Evolutionary conservation across 768 basidiomycete genomes (phyloP).

Genomic region (Asterophora lycoperdoides): DNA sequence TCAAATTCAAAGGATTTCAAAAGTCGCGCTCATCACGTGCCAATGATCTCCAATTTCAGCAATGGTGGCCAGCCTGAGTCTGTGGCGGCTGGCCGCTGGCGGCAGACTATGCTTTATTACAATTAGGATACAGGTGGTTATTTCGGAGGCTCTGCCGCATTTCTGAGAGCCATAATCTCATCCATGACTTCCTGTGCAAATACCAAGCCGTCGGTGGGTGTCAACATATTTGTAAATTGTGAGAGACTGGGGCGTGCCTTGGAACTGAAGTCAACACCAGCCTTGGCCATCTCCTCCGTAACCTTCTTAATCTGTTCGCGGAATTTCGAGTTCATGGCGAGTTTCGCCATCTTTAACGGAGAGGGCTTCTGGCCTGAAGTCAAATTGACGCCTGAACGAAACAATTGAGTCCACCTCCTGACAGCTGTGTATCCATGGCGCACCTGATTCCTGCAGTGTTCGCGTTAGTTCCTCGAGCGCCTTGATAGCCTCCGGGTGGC

Average conservation of each 20-base stretch:
- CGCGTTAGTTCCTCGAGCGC: slow-evolving; percentile 43
- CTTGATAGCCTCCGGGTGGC: slow-evolving; percentile 45
- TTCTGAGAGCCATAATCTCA: slow-evolving; percentile 32
- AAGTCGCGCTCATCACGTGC: neutral
- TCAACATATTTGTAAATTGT: neutral
- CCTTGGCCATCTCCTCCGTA: slow-evolving; percentile 48
- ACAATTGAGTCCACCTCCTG: slow-evolving; percentile 2
- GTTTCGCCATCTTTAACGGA: slow-evolving; percentile 48
- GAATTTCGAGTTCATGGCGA: slow-evolving; percentile 51
- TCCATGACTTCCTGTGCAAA: slow-evolving; percentile 43
- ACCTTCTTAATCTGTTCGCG: slow-evolving; percentile 42
- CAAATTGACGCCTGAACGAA: slow-evolving; percentile 43
- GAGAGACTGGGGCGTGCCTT: slow-evolving; percentile 35
- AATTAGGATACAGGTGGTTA: slow-evolving; percentile 4
- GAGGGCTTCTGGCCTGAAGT: slow-evolving; percentile 42
- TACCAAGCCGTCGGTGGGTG: neutral
- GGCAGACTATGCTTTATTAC: neutral
- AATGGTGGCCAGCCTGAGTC: no score
- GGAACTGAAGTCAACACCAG: slow-evolving; percentile 55
- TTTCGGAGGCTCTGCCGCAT: slow-evolving; percentile 16
- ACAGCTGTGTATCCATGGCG: slow-evolving; percentile 2
- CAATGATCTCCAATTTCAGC: neutral
- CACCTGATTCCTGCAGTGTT: slow-evolving; percentile 47
- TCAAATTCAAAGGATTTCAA: neutral
- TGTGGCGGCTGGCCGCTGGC: neutral